These are phyloP conservation scores for Bipolaris oryzae DNA, from an alignment of 2,329 filamentous ascomycete species.

Conservation along the genomic window DNA sequence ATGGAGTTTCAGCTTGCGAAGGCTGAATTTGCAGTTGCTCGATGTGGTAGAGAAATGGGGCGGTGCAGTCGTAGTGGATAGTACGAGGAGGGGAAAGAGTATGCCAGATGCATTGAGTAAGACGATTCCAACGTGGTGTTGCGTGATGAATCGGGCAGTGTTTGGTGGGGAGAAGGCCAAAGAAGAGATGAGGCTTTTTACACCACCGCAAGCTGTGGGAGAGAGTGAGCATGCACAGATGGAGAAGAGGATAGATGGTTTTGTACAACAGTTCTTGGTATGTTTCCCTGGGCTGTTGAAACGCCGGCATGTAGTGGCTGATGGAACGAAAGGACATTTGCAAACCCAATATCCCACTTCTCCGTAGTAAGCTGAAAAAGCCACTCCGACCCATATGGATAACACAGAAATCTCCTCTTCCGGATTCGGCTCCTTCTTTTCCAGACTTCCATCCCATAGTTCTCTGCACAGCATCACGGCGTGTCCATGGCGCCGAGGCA, in stretches of 20 bases:
- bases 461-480: constrained; percentile 82
- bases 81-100: constrained; percentile 88
- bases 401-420: constrained; percentile 66
- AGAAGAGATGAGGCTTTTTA: constrained; percentile 59
- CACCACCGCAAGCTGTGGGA: constrained; percentile 74
- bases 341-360: constrained; percentile 61
- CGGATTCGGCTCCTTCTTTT: constrained; percentile 57
- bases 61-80: constrained; percentile 90
- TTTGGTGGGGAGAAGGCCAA: constrained; percentile 65
- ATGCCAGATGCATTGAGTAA: constrained; percentile 96
- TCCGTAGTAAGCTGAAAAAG: constrained; percentile 66
- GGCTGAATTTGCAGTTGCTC: constrained; percentile 84
- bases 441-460: constrained; percentile 73
- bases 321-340: constrained; percentile 56
- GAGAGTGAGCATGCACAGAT: constrained; percentile 82
- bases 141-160: constrained; percentile 78
- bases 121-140: constrained; percentile 92
- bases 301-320: background rate
- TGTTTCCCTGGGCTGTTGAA: constrained; percentile 11
- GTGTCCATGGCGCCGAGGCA: constrained; percentile 71
- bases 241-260: constrained; percentile 62
- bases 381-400: constrained; percentile 82
- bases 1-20: constrained; percentile 86
- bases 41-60: constrained; percentile 68
- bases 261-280: constrained; percentile 58